Base-by-base conservation (phyloP, 352 stramenopile species). In the Peronosclerospora sorghi region DNA sequence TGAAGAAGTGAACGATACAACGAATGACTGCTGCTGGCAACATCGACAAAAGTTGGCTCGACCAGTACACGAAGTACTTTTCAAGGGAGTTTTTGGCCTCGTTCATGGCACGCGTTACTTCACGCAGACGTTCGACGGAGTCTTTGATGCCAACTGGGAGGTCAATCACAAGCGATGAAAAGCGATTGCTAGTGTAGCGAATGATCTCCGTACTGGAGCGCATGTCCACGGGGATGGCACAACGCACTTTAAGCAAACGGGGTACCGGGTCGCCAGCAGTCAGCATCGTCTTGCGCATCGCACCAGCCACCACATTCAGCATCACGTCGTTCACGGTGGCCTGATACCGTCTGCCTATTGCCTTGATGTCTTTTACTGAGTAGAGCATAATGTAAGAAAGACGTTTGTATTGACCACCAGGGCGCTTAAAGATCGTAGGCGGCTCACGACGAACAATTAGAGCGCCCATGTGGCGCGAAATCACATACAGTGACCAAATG, bases 261-360 rank as follows among this genome's bases (percentile, higher is more conserved):
- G 62, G 29, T n/a, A 86, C 71, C 0, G 45, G 35, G 8, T 65
- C 50, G 0, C 60, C 63, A 0, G 59, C 43, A 10, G 64, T 56
- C 37, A 73, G 38, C 49, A 90, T 74, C 8, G 73, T 72, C 35
- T 77, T 70, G 46, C 71, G 73, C 62, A 90, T 86, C 35, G 74
- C 77, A 24, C 77, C 74, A 8, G 77, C 73, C 24, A 90, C 70
- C 23, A 78, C 82, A 29, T 59, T 83, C 9, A 90, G 62, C 68
- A 87, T 86, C 34, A 87, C 72, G 45, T 89, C 77, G 49, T 89
- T 89, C 41, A 89, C 57, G 1, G 77, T 87, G 12, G 77, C 74
- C 17, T 62, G 41, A 36, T 72, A 73, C 12, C 72, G 51, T 45
- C 84, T 86, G 32, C 74, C 77, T 28, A 90, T 59, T 14, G 65